Evolutionary conservation across 345 rosid genomes (phyloP).

Genomic region (Brassica napus): Da-Ae NC_063452.1:13455501-13456000

Average conservation of each 20-base stretch:
- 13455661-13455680: neutral
- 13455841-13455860: slow-evolving; percentile 15
- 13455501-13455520: neutral
- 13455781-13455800: slow-evolving; percentile 44
- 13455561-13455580: neutral
- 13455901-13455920: no score
- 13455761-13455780: slow-evolving; percentile 43
- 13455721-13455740: slow-evolving; percentile 44
- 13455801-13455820: slow-evolving; percentile 24
- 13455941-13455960: no score
- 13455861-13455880: neutral
- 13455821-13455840: neutral
- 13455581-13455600: neutral
- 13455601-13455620: neutral
- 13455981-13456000: no score
- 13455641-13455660: neutral
- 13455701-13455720: slow-evolving; percentile 22
- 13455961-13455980: no score
- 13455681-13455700: slow-evolving; percentile 21
- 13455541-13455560: neutral
- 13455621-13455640: slow-evolving; percentile 12
- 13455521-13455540: neutral
- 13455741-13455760: slow-evolving; percentile 42
- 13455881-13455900: neutral
- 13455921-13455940: no score